phyloP scores from a whole-genome alignment of 257 asterid genomes.

The Jacaranda mimosifolia region DNA sequence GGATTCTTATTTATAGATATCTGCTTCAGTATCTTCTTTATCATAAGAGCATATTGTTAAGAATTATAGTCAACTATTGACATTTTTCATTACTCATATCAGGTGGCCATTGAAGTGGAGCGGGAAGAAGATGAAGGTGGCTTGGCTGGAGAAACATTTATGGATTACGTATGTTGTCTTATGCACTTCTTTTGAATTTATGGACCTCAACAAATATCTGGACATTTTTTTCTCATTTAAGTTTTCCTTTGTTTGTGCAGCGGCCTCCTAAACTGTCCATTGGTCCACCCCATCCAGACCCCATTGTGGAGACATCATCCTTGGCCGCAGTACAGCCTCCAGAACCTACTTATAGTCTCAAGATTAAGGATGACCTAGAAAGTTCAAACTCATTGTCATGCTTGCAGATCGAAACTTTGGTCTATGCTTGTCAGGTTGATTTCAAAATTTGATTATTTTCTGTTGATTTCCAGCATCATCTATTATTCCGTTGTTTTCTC shows the following conservation, averaged over 20 bases:
- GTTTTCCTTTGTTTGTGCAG: slow-evolving; percentile 52
- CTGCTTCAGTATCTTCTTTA: slow-evolving; percentile 21
- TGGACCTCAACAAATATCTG: slow-evolving; percentile 28
- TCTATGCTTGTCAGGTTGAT: slow-evolving; percentile 96
- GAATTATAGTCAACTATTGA: slow-evolving; percentile 29
- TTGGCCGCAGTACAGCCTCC: slow-evolving; percentile 97
- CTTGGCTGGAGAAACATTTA: slow-evolving; percentile 94
- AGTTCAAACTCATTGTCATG: slow-evolving; percentile 82
- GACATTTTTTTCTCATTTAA: slow-evolving; percentile 36
- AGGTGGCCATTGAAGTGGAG: slow-evolving; percentile 97
- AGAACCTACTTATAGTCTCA: slow-evolving; percentile 87
- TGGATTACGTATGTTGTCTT: slow-evolving; percentile 71
- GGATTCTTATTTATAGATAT: slow-evolving; percentile 20
- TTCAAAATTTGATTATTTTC: slow-evolving; percentile 31
- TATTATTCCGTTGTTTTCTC: slow-evolving; percentile 33
- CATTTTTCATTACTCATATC: slow-evolving; percentile 35
- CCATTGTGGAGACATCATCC: slow-evolving; percentile 94
- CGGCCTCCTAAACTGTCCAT: slow-evolving; percentile 91
- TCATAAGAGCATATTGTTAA: slow-evolving; percentile 4
- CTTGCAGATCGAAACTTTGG: slow-evolving; percentile 97
- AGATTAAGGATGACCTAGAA: slow-evolving; percentile 79
- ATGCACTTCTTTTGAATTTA: slow-evolving; percentile 20
- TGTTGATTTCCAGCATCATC: slow-evolving; percentile 34
- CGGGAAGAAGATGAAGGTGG: slow-evolving; percentile 99
- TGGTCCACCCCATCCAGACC: slow-evolving; percentile 96